A percentile compares a stretch with the other conserved stretches of the same genome.
Conservation (phyloP, 2,329 filamentous ascomycete genomes). For the Ambrosiella cleistominuta region DNA sequence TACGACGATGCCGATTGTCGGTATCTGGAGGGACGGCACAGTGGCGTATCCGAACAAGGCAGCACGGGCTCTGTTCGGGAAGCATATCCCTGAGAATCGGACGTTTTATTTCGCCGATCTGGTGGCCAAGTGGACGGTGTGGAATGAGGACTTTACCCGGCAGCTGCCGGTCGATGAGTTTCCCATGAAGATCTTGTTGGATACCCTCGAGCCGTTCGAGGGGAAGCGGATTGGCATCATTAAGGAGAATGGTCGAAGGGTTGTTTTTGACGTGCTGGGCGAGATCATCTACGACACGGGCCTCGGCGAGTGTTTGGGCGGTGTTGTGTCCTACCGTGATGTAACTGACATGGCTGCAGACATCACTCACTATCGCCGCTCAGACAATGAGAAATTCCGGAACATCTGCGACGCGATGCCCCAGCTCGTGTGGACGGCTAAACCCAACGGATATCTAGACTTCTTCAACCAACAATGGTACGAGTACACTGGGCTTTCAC, state of each 20-base stretch:
- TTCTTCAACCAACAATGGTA: conserved; percentile 69
- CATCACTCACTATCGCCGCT: conserved; percentile 50
- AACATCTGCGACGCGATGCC: conserved; percentile 59
- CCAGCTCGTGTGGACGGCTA: conserved; percentile 58
- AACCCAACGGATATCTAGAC: conserved; percentile 45
- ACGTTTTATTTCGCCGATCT: conserved; percentile 30
- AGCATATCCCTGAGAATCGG: conserved; percentile 20
- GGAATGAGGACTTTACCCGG: conserved; percentile 46
- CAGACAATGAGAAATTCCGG: conserved; percentile 57
- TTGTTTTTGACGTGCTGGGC: conserved; percentile 48
- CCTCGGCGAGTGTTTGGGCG: conserved; percentile 56
- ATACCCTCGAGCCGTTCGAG: conserved; percentile 41
- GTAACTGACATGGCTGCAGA: conserved; percentile 52
- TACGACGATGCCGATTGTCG: conserved; percentile 55
- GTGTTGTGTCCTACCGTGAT: conserved; percentile 54
- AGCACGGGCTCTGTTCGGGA: conserved; percentile 33
- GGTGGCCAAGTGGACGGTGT: conserved; percentile 42
- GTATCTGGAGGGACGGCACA: conserved; percentile 66
- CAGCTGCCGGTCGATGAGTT: conserved; percentile 41
- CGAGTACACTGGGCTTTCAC: conserved; percentile 52
- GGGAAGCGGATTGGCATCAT: conserved; percentile 46
- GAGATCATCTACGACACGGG: conserved; percentile 49
- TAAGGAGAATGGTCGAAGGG: conserved; percentile 30
- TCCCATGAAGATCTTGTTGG: conserved; percentile 47
- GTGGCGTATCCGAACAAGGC: conserved; percentile 58